Evolutionary conservation across 371 early-diverging fungal species (phyloP).

Genomic region (Haplosporangium sp.): DNA sequence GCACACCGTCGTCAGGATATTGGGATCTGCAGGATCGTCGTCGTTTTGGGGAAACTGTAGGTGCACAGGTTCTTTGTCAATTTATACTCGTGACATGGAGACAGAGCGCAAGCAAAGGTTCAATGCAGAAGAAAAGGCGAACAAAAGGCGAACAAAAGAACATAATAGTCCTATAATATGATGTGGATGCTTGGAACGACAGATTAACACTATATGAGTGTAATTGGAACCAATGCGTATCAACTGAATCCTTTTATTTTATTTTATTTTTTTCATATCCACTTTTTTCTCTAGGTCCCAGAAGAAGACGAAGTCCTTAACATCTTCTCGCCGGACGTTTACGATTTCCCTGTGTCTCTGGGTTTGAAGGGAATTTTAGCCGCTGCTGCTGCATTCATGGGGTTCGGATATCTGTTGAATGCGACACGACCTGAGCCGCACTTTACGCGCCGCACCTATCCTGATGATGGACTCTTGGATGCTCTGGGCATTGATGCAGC

Average conservation of each 20-base stretch:
- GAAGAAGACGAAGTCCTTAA: slow-evolving; percentile 73
- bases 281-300: slow-evolving; percentile 60
- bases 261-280: neutral
- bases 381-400: slow-evolving; percentile 55
- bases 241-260: too few relatives aligned
- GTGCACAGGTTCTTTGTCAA: neutral
- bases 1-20: slow-evolving; percentile 63
- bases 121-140: too few relatives aligned
- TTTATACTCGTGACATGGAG: too few relatives aligned
- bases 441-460: slow-evolving; percentile 46
- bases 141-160: too few relatives aligned
- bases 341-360: slow-evolving; percentile 64
- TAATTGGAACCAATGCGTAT: too few relatives aligned
- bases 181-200: too few relatives aligned
- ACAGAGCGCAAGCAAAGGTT: too few relatives aligned
- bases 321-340: slow-evolving; percentile 75
- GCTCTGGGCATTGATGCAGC: slow-evolving; percentile 44
- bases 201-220: too few relatives aligned
- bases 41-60: slow-evolving; percentile 74
- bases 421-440: slow-evolving; percentile 60
- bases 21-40: slow-evolving; percentile 73
- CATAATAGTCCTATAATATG: too few relatives aligned
- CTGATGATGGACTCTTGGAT: slow-evolving; percentile 43
- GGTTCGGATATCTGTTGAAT: slow-evolving; percentile 60
- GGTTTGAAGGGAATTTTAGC: slow-evolving; percentile 64